Conservation (phyloP, 78 protist species). For the Bigelowiella natans region DNA sequence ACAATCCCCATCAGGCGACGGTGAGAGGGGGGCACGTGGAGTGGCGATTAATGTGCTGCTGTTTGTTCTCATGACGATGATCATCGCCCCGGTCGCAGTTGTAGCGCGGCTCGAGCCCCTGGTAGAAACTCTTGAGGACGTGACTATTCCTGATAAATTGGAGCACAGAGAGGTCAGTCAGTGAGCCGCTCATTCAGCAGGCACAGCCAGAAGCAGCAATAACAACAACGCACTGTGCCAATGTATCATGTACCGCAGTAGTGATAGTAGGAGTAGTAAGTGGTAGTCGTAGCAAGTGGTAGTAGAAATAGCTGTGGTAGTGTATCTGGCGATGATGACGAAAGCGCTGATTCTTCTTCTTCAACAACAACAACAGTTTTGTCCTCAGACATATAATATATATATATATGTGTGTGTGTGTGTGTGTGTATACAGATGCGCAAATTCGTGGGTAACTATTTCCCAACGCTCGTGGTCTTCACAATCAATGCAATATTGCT, state of each 20-base stretch:
- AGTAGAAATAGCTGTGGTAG: not conserved
- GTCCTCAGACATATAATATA: too few species aligned
- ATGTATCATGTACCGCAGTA: too few species aligned
- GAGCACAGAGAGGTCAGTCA: not conserved
- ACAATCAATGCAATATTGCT: not conserved
- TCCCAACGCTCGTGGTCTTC: not conserved
- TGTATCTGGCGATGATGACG: not conserved
- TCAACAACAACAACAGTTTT: too few species aligned
- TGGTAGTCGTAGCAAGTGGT: too few species aligned
- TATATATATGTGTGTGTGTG: not conserved
- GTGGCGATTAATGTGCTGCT: not conserved
- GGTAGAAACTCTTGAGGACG: not conserved
- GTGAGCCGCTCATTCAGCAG: not conserved
- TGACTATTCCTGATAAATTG: not conserved
- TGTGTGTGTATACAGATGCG: not conserved
- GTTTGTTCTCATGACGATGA: not conserved
- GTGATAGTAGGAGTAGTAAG: too few species aligned
- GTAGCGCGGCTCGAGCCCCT: not conserved
- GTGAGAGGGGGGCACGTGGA: not conserved
- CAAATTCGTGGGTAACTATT: not conserved
- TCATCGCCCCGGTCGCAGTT: not conserved
- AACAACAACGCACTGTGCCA: too few species aligned
- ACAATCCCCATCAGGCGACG: too few species aligned
- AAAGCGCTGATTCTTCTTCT: too few species aligned
- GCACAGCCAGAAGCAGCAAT: too few species aligned